Evolutionary conservation across 2,329 filamentous ascomycete species (phyloP).

Genomic region (Diaporthe aspalathi): DNA sequence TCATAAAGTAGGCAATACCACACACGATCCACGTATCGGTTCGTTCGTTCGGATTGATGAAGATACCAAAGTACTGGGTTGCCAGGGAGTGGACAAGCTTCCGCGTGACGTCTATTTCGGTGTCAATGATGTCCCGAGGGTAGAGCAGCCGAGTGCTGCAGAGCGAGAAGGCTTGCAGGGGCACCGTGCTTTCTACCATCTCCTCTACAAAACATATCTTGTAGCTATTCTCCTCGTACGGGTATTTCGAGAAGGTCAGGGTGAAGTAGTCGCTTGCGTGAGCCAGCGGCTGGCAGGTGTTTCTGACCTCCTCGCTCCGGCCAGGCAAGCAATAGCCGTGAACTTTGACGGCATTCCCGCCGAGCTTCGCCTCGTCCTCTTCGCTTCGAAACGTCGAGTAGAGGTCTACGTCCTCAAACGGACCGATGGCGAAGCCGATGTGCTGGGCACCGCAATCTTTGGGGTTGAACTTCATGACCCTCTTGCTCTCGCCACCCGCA

Average conservation of each 20-base stretch:
- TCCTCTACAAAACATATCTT: conserved; percentile 97
- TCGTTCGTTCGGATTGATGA: conserved; percentile 84
- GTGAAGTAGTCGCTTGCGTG: conserved; percentile 92
- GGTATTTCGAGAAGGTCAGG: conserved; percentile 88
- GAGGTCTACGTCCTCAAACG: conserved; percentile 93
- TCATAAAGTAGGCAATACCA: conserved; percentile 94
- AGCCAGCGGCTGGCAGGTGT: conserved; percentile 87
- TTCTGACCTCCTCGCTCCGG: conserved; percentile 82
- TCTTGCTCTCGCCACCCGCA: conserved; percentile 83
- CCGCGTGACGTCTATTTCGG: conserved; percentile 83
- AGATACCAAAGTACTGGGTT: conserved; percentile 94
- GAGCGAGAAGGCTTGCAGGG: conserved; percentile 85
- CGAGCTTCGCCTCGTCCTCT: conserved; percentile 91
- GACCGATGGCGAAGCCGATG: conserved; percentile 92
- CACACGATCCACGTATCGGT: conserved; percentile 89
- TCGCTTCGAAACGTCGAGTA: conserved; percentile 86
- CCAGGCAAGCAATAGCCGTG: conserved; percentile 92
- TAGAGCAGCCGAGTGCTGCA: conserved; percentile 89
- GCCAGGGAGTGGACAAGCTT: conserved; percentile 86
- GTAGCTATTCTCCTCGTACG: conserved; percentile 80
- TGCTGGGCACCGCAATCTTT: conserved; percentile 83
- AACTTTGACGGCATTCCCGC: conserved; percentile 87
- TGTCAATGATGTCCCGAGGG: conserved; percentile 86
- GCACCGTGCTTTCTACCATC: conserved; percentile 77
- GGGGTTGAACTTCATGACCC: conserved; percentile 87